A percentile compares a stretch with the other conserved stretches of the same genome.
phyloP scores from a whole-genome alignment of 352 stramenopile genomes.

The Phytophthora melonis region DNA sequence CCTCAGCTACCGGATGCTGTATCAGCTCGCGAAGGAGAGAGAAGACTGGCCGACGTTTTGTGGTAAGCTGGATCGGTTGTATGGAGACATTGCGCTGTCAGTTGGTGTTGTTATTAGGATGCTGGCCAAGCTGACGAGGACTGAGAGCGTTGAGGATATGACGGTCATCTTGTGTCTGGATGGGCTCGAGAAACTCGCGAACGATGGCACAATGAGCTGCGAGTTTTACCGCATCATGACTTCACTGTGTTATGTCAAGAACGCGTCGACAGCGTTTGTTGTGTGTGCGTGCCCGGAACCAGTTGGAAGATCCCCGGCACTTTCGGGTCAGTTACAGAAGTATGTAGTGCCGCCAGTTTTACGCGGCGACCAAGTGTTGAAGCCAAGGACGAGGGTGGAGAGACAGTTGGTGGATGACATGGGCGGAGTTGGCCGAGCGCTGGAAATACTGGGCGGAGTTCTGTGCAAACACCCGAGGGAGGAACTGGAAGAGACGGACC shows the following conservation, averaged over 20 bases:
- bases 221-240: slow-evolving; percentile 14
- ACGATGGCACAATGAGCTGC: slow-evolving; percentile 15
- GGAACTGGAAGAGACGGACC: too few relatives aligned
- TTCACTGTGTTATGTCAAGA: slow-evolving; percentile 4
- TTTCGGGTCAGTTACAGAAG: background rate
- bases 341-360: slow-evolving; percentile 11
- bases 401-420: slow-evolving; percentile 22
- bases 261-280: slow-evolving; percentile 16
- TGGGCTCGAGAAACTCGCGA: slow-evolving; percentile 28
- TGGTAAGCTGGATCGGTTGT: background rate
- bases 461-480: background rate
- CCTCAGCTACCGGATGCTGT: slow-evolving; percentile 40
- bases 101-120: background rate
- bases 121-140: slow-evolving; percentile 21
- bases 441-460: slow-evolving; percentile 2
- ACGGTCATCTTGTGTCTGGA: slow-evolving; percentile 45
- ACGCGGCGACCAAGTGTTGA: background rate
- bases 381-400: background rate
- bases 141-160: slow-evolving; percentile 36
- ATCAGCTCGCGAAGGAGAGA: slow-evolving; percentile 28
- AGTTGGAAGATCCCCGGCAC: background rate
- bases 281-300: slow-evolving; percentile 16
- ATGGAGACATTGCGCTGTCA: slow-evolving; percentile 2
- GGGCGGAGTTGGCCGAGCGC: slow-evolving; percentile 15
- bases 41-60: background rate